Evolutionary conservation across 1,139 yeast genomes (phyloP), one percentile per base, ranked within the genome.

Genomic region (Yamadazyma trypodendri): DNA sequence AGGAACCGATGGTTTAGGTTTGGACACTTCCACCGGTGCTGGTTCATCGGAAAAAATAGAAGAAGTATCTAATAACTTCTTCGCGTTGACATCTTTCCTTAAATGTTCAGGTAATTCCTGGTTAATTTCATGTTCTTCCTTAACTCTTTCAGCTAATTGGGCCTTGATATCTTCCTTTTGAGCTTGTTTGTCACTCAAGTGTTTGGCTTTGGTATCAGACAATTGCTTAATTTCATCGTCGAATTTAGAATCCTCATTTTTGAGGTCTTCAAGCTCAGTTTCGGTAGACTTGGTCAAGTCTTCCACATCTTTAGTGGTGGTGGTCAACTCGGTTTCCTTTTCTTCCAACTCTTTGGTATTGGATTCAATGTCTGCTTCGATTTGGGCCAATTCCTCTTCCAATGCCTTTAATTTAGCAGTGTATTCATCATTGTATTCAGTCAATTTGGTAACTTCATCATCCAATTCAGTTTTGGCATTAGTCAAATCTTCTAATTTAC

Each of bases 71-170:
- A 59, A 59, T 31, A 69, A 54, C 45, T 61, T 63, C 39, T 54
- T 54, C 45, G 72, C 78, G 42, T 67, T 55, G 17, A 77, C 55
- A 4, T 70, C 72, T 33, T 55, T 54, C 43, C 62, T 65, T 51
- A 77, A 63, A 55, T 77, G 82, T 36, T 72, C 78, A 11, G 83
- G 83, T 45, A 75, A 68, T 45, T 68, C 75, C 16, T 50, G 54
- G 48, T 76, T 75, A 46, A 77, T 71, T 40, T 56, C 61, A 45
- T 66, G 69, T 46, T 69, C 76, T 30, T 63, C 70, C 45, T 62
- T 63, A 21, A 70, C 70, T 49, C 56, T 55, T 28, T 60, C 61
- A 25, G 66, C 65, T 27, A 70, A 46, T 12, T 57, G 55, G 15
- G 43, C 44, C 47, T 58, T 53, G 40, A 71, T 70, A 23, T 60